Evolutionary conservation across 116 monocot genomes (phyloP), one percentile per base, ranked within the genome.

Genomic region (Posidonia oceanica): DNA sequence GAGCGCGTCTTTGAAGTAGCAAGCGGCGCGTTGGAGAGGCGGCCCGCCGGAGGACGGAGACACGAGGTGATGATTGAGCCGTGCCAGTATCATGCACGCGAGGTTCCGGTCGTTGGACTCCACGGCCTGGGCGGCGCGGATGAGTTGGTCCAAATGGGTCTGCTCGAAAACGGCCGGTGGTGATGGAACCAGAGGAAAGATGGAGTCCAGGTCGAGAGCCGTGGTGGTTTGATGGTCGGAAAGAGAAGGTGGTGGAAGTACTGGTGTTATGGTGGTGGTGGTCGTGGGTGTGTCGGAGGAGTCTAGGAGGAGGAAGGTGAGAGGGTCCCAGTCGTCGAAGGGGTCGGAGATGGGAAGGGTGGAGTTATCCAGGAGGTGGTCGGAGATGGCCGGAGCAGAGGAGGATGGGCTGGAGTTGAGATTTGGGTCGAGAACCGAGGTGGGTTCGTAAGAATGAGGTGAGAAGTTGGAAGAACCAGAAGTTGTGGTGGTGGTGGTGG

Each of bases 51-150:
- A 21, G 39, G 77, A 54, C 36, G 79, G 81, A 22, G 76, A 62
- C 16, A 75, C 75, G 22, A 83, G 75, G 60, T 72, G 70, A 5
- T 82, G 85, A 80, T 83, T 88, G 87, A 96, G 91, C 81, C 91
- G 91, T 70, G 96, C 83, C 75, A 96, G 79, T 76, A 96, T 84
- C 80, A 52, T 39, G 52, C 63, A 75, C 44, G 89, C 78, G 7
- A 71, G 57, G 16, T 48, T 3, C 21, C 67, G 53, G 59, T 89
- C 85, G 41, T 74, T 66, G 39, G 66, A 58, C 59, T 89, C 89
- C 14, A 81, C 54, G 62, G 85, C 55, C 36, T 71, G 65, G 40
- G 78, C 78, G 52, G 86, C 86, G 3, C 77, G 74, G 61, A 73
- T 38, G 67, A 73, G 73, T n/a, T 66, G 59, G 36, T 82, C 77